These are phyloP conservation scores for Arachis stenosperma DNA, from an alignment of 306 rosid genomes.

Conservation along the genomic window DNA sequence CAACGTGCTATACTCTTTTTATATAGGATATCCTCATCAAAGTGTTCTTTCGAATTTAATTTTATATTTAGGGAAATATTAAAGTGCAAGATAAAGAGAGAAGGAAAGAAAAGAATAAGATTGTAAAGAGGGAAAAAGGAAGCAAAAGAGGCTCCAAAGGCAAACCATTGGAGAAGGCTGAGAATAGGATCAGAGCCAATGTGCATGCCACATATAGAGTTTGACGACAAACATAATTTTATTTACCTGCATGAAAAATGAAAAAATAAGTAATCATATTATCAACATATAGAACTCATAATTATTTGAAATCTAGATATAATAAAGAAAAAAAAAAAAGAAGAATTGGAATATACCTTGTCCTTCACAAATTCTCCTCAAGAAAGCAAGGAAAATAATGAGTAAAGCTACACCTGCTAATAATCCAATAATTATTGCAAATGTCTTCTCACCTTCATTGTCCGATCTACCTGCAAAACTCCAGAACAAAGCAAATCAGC, in stretches of 20 bases:
- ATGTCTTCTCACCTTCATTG: conserved; percentile 75
- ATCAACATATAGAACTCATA: background rate
- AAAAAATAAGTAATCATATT: conserved; percentile 12
- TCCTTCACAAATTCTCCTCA: conserved; percentile 61
- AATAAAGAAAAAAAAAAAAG: background rate
- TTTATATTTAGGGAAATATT: conserved; percentile 25
- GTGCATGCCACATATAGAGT: conserved; percentile 34
- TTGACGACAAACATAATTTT: conserved; percentile 32
- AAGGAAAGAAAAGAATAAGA: conserved; percentile 12
- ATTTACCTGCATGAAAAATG: conserved; percentile 74
- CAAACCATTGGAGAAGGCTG: conserved; percentile 38
- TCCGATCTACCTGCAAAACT: conserved; percentile 57
- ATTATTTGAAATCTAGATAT: background rate
- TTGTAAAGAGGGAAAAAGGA: conserved; percentile 25
- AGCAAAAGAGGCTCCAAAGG: conserved; percentile 45
- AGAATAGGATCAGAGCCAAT: conserved; percentile 28
- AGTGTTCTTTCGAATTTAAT: conserved; percentile 37
- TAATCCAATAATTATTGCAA: conserved; percentile 87
- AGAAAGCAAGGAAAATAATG: conserved; percentile 73
- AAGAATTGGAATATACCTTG: conserved; percentile 49
- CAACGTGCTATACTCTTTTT: conserved; percentile 36
- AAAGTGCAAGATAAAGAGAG: conserved; percentile 26
- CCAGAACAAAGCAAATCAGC: conserved; percentile 9
- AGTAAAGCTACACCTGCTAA: conserved; percentile 84
- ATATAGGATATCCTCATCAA: conserved; percentile 38